Conservation (phyloP, 2,329 filamentous ascomycete species). For the Leptodontidium sp. region DNA sequence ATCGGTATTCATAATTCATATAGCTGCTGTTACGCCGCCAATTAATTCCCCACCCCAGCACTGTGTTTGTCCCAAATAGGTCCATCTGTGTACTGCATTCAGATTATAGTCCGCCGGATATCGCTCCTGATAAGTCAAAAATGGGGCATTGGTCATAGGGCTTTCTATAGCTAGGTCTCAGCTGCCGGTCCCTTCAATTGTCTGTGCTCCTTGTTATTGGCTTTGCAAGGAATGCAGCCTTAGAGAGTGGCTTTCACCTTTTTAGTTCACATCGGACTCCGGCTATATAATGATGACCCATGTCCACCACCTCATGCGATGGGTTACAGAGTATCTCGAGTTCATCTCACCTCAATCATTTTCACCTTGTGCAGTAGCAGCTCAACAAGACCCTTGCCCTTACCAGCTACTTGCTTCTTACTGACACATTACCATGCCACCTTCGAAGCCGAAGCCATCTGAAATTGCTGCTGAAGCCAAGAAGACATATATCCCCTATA, state of each 20-base stretch:
- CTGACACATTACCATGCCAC: slow-evolving; percentile 55
- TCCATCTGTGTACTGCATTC: slow-evolving; percentile 3
- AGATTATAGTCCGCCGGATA: slow-evolving; percentile 7
- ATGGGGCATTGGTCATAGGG: slow-evolving; percentile 15
- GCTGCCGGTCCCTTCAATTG: slow-evolving; percentile 8
- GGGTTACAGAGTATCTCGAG: slow-evolving; percentile 22
- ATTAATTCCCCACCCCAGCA: slow-evolving; percentile 24
- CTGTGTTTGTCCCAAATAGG: slow-evolving; percentile 13
- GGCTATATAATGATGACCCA: slow-evolving; percentile 41
- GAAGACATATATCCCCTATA: slow-evolving; percentile 70
- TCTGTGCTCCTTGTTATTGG: slow-evolving; percentile 28
- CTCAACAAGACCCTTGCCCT: background rate
- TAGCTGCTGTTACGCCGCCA: slow-evolving; percentile 15
- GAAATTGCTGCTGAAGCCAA: slow-evolving; percentile 80
- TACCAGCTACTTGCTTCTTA: background rate
- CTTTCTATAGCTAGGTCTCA: slow-evolving; percentile 20
- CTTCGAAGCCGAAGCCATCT: slow-evolving; percentile 67
- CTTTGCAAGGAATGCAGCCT: slow-evolving; percentile 24
- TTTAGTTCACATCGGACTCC: slow-evolving; percentile 18
- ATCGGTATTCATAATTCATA: slow-evolving; percentile 25
- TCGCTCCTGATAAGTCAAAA: slow-evolving; percentile 16
- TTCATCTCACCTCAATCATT: background rate
- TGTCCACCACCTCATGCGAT: slow-evolving; percentile 32
- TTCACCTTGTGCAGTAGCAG: background rate
- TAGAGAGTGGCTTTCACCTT: slow-evolving; percentile 21